These are phyloP conservation scores for Cyberlindnera samutprakarnensis DNA, from an alignment of 805 yeast genomes.

Conservation along the genomic window DNA sequence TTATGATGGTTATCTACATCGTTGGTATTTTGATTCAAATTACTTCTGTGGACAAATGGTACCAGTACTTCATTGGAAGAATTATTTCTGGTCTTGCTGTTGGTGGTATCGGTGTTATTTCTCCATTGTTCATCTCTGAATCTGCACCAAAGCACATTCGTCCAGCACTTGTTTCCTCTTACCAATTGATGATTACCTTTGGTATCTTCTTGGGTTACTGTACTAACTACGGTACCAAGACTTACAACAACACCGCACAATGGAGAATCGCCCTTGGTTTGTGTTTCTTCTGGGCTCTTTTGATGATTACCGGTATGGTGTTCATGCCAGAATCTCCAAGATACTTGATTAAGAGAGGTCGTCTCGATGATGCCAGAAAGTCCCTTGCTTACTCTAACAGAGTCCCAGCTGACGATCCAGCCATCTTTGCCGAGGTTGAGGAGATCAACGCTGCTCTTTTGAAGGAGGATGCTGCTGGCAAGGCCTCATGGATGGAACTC, in stretches of 20 bases:
- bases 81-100: slow-evolving; percentile 68
- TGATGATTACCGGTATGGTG: slow-evolving; percentile 29
- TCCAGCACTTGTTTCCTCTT: slow-evolving; percentile 64
- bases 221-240: slow-evolving; percentile 59
- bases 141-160: slow-evolving; percentile 62
- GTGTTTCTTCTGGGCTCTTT: slow-evolving; percentile 38
- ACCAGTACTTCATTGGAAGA: slow-evolving; percentile 65
- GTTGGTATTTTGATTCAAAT: slow-evolving; percentile 65
- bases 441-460: slow-evolving; percentile 53
- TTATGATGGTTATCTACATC: slow-evolving; percentile 55
- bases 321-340: slow-evolving; percentile 74
- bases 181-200: slow-evolving; percentile 61
- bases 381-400: slow-evolving; percentile 57
- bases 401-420: slow-evolving; percentile 43
- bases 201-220: slow-evolving; percentile 77
- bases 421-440: slow-evolving; percentile 50
- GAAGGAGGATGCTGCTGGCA: slow-evolving; percentile 53
- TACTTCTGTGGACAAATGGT: slow-evolving; percentile 48
- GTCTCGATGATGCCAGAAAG: slow-evolving; percentile 52
- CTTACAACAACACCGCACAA: slow-evolving; percentile 55
- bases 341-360: slow-evolving; percentile 47
- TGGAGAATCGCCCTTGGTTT: slow-evolving; percentile 71
- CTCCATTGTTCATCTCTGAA: slow-evolving; percentile 68
- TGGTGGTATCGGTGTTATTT: slow-evolving; percentile 70
- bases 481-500: slow-evolving; percentile 59